Base-by-base conservation (phyloP, 1,284 basidiomycete species). In the Megacollybia platyphylla region DNA sequence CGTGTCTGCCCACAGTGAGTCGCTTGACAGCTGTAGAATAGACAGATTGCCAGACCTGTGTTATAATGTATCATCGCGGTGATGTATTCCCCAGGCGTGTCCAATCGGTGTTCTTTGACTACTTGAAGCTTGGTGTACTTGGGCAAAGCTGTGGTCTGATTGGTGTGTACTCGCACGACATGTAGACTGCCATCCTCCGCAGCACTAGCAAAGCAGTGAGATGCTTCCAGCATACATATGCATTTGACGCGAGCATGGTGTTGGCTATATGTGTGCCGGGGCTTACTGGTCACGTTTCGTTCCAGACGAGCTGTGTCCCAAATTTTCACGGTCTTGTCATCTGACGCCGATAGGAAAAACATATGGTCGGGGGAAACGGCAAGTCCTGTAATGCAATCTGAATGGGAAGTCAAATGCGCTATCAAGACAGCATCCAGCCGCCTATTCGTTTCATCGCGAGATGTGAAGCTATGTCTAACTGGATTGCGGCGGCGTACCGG, bases 341-440 rank as follows among this genome's bases (percentile, higher is more conserved):
- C 79, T 1, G 90, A 93, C 0, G 81, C 76, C 0, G 92, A 87
- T 1, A 90, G 83, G 53, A 98, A 97, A 68, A 97, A 99, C 49
- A 82, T 64, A 49, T 96, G 90, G 56, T 98, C 96, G 0, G 92
- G 90, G 1, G 94, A 85, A 7, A 94, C 87, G 0, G 84, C 83
- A 11, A 98, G 67, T 1, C 79, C 74, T 1, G 84, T 90, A 46
- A 98, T 70, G 1, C 77, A 70, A 11, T 82, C 85, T 0, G 78
- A 75, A 54, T 97, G 92, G 7, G 89, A 88, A 15, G 75, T 74
- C n/a, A 94, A 71, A 57, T 94, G 85, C 0, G 86, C 82, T 40
- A 96, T 78, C 47, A 94, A 73, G 0, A 73, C 82, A 0, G 86
- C 84, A 47, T 89, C 87, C 4, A 73, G 67, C 30, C 72, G 77